Evolutionary conservation across 805 yeast genomes (phyloP).

Genomic region (Brettanomyces custersianus): DNA sequence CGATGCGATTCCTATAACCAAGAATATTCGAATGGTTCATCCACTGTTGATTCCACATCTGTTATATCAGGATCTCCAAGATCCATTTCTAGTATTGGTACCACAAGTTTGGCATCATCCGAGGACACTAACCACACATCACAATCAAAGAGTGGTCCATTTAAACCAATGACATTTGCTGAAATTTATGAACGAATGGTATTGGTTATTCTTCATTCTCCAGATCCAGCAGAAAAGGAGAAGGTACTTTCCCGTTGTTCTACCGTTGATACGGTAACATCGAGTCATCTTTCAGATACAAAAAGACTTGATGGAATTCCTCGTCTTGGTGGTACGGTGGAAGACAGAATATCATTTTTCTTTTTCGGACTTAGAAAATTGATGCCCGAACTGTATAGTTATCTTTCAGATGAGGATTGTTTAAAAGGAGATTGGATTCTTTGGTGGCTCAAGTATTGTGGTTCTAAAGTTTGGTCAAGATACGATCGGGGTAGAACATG

Average conservation of each 20-base stretch:
- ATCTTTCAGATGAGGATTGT: conserved; percentile 70
- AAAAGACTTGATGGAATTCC: conserved; percentile 19
- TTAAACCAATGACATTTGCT: conserved; percentile 42
- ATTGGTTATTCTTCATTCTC: conserved; percentile 67
- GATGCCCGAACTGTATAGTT: conserved; percentile 69
- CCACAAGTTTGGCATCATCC: conserved; percentile 4
- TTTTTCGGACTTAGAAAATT: conserved; percentile 50
- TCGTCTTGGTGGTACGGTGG: conserved; percentile 47
- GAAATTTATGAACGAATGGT: conserved; percentile 70
- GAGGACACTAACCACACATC: conserved; percentile 7
- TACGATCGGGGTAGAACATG: conserved; percentile 80
- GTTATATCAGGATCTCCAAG: conserved; percentile 18
- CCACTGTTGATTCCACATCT: conserved; percentile 17
- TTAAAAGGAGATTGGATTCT: conserved; percentile 82
- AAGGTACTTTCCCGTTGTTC: not conserved
- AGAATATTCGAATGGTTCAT: conserved; percentile 8
- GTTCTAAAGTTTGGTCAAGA: conserved; percentile 76
- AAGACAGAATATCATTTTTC: conserved; percentile 62
- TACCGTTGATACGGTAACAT: conserved; percentile 1
- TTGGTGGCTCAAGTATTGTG: conserved; percentile 93
- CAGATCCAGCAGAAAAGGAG: conserved; percentile 30
- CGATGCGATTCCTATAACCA: conserved; percentile 15
- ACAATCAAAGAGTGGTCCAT: conserved; percentile 10
- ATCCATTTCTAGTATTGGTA: conserved; percentile 18
- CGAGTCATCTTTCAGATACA: conserved; percentile 6